Base-by-base conservation (phyloP, 1,284 basidiomycete species). In the Cystobasidium sp. region DNA sequence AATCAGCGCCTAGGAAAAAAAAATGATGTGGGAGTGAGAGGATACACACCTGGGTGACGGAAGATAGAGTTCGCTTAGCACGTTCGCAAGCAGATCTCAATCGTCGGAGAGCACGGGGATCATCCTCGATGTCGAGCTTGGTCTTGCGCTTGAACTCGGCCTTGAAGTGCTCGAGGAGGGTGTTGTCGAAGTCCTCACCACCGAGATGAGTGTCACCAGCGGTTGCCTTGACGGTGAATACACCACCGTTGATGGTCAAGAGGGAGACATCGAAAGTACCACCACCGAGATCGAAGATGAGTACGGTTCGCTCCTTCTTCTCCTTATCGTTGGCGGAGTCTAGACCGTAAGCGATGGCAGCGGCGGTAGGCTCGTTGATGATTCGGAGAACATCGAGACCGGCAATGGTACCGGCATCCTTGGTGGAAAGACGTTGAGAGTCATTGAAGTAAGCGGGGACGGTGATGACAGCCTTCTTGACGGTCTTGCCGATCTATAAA, bases 261-360 rank as follows among this genome's bases (percentile, higher is more conserved):
- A 88, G 85, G 74, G 87, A 88, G 76, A 88, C 87, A 86, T 88
- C 87, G 84, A 88, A 88, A 77, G 87, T 88, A 82, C 87, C 97
- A 88, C 96, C 96, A 83, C 96, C 96, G 77, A 99, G 88, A 87
- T 99, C 96, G 88, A 97, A 99, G 84, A 99, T 98, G 83, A 99
- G 90, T 76, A 99, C 96, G 83, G 96, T 97, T 87, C 94, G 94
- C 88, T 99, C 94, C 77, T 88, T 86, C 85, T 92, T 91, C 80
- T 90, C 88, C 83, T 85, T 85, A 84, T 94, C 89, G 81, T 90
- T 83, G 53, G 77, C 75, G 75, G 80, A 78, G 81, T 87, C 87
- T 75, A 88, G 86, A 84, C 87, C 87, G 81, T 83, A 83, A 43
- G 84, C 83, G 78, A 84, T 84, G 77, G 84, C 84, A 63, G 84